Conservation (phyloP, 495 filamentous ascomycete genomes). For the Penicillium antarcticum region DNA sequence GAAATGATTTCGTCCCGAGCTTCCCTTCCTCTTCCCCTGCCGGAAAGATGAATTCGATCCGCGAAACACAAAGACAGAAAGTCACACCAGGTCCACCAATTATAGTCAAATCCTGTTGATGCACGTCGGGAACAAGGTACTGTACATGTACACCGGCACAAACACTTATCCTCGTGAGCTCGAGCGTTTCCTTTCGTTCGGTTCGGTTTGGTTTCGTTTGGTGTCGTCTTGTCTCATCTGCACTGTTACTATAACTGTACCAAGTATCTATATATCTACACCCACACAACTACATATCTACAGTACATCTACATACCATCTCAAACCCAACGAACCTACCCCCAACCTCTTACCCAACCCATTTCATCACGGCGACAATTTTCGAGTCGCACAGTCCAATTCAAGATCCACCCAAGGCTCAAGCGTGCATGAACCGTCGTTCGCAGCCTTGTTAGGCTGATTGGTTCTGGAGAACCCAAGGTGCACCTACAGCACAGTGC, state of each 20-base stretch:
- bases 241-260: too few species aligned
- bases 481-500: too few species aligned
- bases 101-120: neutral
- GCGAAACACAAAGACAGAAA: neutral
- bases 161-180: constrained; percentile 9
- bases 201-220: too few species aligned
- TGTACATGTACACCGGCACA: neutral
- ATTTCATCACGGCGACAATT: neutral
- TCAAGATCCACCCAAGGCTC: constrained; percentile 1
- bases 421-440: constrained; percentile 24
- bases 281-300: neutral
- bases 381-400: neutral
- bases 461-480: neutral
- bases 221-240: too few species aligned
- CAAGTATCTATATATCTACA: too few species aligned
- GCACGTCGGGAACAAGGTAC: too few species aligned
- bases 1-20: neutral
- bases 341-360: neutral
- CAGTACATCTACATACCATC: neutral
- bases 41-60: constrained; percentile 1
- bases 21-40: neutral
- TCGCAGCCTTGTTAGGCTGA: constrained; percentile 10
- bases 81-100: neutral
- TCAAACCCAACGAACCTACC: neutral
- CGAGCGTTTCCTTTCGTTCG: too few species aligned